phyloP scores from a whole-genome alignment of 768 basidiomycete species.

The Suillus sp. region DNA sequence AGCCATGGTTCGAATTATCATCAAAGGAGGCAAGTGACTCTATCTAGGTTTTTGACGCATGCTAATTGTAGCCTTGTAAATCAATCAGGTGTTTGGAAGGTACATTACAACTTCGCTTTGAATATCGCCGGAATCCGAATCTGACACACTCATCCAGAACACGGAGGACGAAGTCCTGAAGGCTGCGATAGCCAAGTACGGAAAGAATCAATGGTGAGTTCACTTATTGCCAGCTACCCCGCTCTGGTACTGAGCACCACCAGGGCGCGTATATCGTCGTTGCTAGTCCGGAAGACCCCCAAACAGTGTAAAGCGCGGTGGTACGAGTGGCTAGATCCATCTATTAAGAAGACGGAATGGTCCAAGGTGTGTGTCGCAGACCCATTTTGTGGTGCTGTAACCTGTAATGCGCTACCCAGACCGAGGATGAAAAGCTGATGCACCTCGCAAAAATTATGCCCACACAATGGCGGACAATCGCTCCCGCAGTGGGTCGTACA shows the following conservation, averaged over 20 bases:
- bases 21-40: constrained; percentile 73
- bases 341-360: constrained; percentile 99
- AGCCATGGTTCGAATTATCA: constrained; percentile 84
- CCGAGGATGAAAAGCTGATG: constrained; percentile 97
- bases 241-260: constrained; percentile 8
- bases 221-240: constrained; percentile 11
- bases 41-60: neutral
- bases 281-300: constrained; percentile 96
- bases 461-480: constrained; percentile 99
- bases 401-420: constrained; percentile 45
- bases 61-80: constrained; percentile 5
- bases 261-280: constrained; percentile 96
- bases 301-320: constrained; percentile 99
- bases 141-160: constrained; percentile 53
- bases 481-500: constrained; percentile 96
- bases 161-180: constrained; percentile 99
- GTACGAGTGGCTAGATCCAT: constrained; percentile 99
- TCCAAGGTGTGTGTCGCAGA: constrained; percentile 67
- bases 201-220: constrained; percentile 91
- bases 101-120: constrained; percentile 25
- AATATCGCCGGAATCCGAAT: constrained; percentile 1
- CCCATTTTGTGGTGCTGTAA: neutral
- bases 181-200: constrained; percentile 97
- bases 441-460: constrained; percentile 99
- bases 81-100: constrained; percentile 77